Evolutionary conservation across 495 filamentous ascomycete genomes (phyloP).

Genomic region (Neurospora sp.): DNA sequence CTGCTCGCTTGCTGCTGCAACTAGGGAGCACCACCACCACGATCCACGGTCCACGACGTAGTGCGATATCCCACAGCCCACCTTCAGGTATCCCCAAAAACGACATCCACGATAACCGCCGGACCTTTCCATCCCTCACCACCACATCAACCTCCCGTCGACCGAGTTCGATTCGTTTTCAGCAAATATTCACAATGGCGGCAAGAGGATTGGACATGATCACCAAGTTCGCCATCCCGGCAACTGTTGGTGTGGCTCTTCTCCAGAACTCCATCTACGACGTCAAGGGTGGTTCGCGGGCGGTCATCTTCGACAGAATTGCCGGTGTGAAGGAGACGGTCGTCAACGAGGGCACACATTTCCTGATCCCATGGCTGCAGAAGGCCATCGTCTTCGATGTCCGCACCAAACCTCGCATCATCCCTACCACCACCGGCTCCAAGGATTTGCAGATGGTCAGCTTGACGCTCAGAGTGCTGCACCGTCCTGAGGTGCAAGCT

Average conservation of each 20-base stretch:
- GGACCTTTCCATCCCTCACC: background rate
- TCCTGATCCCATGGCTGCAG: slow-evolving; percentile 93
- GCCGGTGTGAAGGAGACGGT: slow-evolving; percentile 89
- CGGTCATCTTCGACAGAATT: slow-evolving; percentile 95
- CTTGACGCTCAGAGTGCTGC: slow-evolving; percentile 90
- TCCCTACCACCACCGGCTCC: slow-evolving; percentile 94
- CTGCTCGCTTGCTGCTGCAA: background rate
- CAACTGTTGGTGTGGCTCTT: slow-evolving; percentile 49
- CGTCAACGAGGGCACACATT: slow-evolving; percentile 93
- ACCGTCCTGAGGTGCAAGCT: slow-evolving; percentile 84
- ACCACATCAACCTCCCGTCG: background rate
- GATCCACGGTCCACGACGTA: background rate
- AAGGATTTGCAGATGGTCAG: slow-evolving; percentile 99
- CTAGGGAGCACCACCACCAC: background rate
- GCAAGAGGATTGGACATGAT: slow-evolving; percentile 51
- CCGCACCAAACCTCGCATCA: slow-evolving; percentile 91
- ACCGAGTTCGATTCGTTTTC: slow-evolving; percentile 3
- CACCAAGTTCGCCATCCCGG: slow-evolving; percentile 64
- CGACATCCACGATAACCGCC: background rate
- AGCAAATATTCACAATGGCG: slow-evolving; percentile 24
- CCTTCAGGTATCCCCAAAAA: background rate
- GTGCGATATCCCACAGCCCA: background rate
- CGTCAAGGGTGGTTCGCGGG: slow-evolving; percentile 84
- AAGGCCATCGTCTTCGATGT: slow-evolving; percentile 95
- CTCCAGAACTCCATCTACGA: slow-evolving; percentile 82